phyloP scores from a whole-genome alignment of 768 basidiomycete species.

The Russula dissimulans region DNA sequence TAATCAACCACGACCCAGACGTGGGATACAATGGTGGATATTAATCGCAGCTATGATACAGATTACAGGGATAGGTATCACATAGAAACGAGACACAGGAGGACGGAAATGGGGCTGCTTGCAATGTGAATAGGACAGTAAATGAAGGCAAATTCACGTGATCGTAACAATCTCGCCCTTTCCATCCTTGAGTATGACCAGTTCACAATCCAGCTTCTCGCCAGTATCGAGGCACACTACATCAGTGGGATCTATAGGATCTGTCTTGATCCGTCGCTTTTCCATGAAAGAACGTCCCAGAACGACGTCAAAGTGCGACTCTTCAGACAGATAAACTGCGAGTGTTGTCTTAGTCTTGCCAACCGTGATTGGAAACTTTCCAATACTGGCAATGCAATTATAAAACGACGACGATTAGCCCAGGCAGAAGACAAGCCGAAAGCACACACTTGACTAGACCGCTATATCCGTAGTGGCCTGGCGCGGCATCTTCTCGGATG shows the following conservation, averaged over 20 bases:
- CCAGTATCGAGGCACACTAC: conserved; percentile 89
- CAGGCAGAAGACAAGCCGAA: not conserved
- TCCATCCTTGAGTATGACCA: conserved; percentile 88
- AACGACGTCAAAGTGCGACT: conserved; percentile 92
- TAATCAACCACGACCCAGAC: not conserved
- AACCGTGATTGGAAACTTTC: conserved; percentile 79
- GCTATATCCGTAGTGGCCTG: conserved; percentile 89
- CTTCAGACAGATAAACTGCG: conserved; percentile 83
- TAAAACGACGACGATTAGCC: not conserved
- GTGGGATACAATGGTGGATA: not conserved
- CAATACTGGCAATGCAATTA: conserved; percentile 37
- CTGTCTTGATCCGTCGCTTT: conserved; percentile 67
- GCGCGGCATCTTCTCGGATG: conserved; percentile 77
- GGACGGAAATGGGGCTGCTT: not conserved
- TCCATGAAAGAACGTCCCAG: conserved; percentile 82
- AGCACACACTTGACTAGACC: conserved; percentile 57
- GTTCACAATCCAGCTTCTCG: conserved; percentile 84
- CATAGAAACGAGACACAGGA: not conserved
- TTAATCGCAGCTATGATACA: conserved; percentile 8
- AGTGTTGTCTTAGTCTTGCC: conserved; percentile 32
- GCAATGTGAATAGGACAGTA: not conserved
- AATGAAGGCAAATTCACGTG: conserved; percentile 35
- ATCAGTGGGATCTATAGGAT: conserved; percentile 76
- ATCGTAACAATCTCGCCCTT: conserved; percentile 85
- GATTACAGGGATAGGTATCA: not conserved